phyloP scores from a whole-genome alignment of 2,329 filamentous ascomycete species.

The Hypoxylon sp. region DNA sequence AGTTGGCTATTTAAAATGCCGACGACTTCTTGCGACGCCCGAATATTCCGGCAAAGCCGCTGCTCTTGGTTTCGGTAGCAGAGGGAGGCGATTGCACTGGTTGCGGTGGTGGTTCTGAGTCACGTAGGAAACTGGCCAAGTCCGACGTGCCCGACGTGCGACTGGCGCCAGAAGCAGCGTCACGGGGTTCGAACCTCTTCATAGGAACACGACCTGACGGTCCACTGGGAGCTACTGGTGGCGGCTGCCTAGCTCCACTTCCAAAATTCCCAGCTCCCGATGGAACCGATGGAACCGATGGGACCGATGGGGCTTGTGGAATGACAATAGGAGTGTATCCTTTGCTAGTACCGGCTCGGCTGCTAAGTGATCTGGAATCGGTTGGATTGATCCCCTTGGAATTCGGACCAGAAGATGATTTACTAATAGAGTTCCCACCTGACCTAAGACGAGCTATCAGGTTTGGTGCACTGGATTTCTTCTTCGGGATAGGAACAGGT shows the following conservation, averaged over 20 bases:
- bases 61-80: conserved; percentile 49
- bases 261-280: conserved; percentile 54
- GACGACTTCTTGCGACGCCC: conserved; percentile 59
- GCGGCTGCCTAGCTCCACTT: conserved; percentile 37
- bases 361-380: conserved; percentile 51
- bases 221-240: conserved; percentile 28
- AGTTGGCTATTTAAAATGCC: conserved; percentile 47
- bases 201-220: conserved; percentile 57
- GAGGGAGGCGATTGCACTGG: conserved; percentile 43
- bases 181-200: conserved; percentile 67
- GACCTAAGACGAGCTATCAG: conserved; percentile 66
- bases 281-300: no score
- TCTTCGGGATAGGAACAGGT: conserved; percentile 59
- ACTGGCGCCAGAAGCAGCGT: conserved; percentile 54
- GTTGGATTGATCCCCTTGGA: conserved; percentile 42
- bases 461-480: conserved; percentile 70
- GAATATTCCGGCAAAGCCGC: conserved; percentile 58
- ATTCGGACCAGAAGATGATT: conserved; percentile 38
- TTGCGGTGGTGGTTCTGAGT: conserved; percentile 68
- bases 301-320: conserved; percentile 47
- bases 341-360: conserved; percentile 49
- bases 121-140: conserved; percentile 75
- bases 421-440: conserved; percentile 44
- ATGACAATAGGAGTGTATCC: conserved; percentile 64
- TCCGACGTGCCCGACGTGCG: conserved; percentile 74